Base-by-base conservation (phyloP, 169 alveolate genomes). In the Eimeria acervulina region DNA sequence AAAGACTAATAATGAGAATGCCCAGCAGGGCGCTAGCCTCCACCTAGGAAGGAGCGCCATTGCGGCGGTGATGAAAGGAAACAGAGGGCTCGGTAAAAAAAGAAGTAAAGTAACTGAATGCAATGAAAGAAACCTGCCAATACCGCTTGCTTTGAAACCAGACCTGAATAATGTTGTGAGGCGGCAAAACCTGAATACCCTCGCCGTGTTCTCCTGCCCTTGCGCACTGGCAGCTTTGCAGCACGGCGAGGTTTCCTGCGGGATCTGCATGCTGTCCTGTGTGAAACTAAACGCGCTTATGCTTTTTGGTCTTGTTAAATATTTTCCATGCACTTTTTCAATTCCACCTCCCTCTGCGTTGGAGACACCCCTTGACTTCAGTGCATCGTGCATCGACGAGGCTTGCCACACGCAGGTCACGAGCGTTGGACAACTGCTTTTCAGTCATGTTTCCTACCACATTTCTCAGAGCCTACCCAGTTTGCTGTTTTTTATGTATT, bases 11-110 rank as follows among this genome's bases (percentile, higher is more conserved):
- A 84, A 2, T 28, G 93, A 52, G 19, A 84, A 59, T 55, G 55
- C 59, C 78, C 93, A 15, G 80, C 61, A 17, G 80, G 78, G 78
- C 26, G 93, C 93, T 84, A 52, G 93, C 93, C 93, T 59, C 68
- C 61, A 19, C 70, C 78, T 63, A 28, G 44, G 93, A 52, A 59
- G 93, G 21, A 44, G 61, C 78, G 55, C 76, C 76, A 59, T 84
- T 15, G 78, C 51, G 72, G 74, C 78, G 78, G 42, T 42, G 76
- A 83, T 52, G 55, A 13, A 17, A 59, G 31, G 36, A 36, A 33
- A 31, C 55, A 1, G 38, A 36, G 61, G 88, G 44, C 36, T 36
- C 23, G 80, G 80, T 23, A 84, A 52, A 52, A 52, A 55, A 52
- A n/a, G n/a, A n/a, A 59, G 21, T 8, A 7, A 84, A 51, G 76